Conservation (phyloP, 768 basidiomycete species). For the Butyriboletus loyo region DNA sequence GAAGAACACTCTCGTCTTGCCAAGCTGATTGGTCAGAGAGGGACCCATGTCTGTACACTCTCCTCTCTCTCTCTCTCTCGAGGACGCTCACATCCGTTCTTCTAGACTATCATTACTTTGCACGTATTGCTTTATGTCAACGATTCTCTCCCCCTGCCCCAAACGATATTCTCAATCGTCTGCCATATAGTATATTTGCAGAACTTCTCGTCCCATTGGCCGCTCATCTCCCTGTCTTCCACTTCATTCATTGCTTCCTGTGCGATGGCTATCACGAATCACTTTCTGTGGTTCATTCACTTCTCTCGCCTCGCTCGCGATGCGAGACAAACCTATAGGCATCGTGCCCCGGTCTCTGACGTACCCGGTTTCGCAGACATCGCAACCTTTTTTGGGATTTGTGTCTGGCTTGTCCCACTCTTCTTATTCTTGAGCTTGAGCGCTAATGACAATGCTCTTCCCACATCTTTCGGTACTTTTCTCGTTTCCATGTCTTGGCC, state of each 20-base stretch:
- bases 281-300: conserved; percentile 97
- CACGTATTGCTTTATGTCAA: conserved; percentile 75
- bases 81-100: conserved; percentile 5
- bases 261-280: conserved; percentile 78
- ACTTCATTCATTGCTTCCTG: conserved; percentile 83
- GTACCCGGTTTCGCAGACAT: conserved; percentile 65
- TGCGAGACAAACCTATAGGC: conserved; percentile 48
- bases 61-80: not conserved
- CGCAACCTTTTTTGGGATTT: conserved; percentile 79
- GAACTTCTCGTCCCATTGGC: conserved; percentile 91
- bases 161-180: conserved; percentile 71
- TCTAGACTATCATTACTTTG: conserved; percentile 71
- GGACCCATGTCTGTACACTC: conserved; percentile 74
- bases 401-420: conserved; percentile 86
- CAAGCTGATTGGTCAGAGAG: conserved; percentile 77
- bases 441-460: conserved; percentile 95
- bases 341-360: conserved; percentile 36
- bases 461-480: conserved; percentile 54
- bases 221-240: conserved; percentile 88
- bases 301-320: conserved; percentile 74
- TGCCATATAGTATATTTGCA: conserved; percentile 90
- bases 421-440: conserved; percentile 95
- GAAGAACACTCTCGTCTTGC: conserved; percentile 88
- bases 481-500: not conserved
- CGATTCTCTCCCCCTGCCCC: conserved; percentile 76